A percentile compares a stretch with the other conserved stretches of the same genome.
These are phyloP conservation scores for Podaxis sp. DNA, from an alignment of 768 basidiomycete genomes.

Conservation along the genomic window DNA sequence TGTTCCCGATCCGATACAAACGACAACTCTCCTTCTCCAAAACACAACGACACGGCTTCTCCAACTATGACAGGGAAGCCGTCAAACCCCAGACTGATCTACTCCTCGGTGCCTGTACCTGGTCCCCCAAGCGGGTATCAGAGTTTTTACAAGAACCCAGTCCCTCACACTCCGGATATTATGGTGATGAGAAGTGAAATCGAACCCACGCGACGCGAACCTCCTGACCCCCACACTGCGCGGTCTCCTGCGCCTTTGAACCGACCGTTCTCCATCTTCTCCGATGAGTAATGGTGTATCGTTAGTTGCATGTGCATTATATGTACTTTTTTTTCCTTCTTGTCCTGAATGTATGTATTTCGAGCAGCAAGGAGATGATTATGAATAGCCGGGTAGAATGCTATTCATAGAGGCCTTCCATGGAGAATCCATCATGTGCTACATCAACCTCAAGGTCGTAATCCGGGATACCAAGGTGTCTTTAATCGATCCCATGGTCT, in stretches of 20 bases:
- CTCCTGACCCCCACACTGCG: neutral
- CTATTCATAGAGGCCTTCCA: neutral
- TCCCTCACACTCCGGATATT: neutral
- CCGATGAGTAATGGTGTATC: neutral
- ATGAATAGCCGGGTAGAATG: neutral
- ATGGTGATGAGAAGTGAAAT: neutral
- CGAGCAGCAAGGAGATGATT: neutral
- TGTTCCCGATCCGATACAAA: neutral
- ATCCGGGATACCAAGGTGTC: neutral
- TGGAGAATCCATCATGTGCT: neutral
- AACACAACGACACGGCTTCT: neutral
- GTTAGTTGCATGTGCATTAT: neutral
- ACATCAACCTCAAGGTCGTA: neutral
- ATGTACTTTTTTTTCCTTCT: neutral
- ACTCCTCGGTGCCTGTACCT: slow-evolving; percentile 11
- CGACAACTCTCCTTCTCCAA: neutral
- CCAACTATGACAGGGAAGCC: neutral
- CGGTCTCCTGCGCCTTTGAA: slow-evolving; percentile 4
- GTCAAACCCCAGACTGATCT: neutral
- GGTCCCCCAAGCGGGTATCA: slow-evolving; percentile 1
- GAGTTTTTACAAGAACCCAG: neutral
- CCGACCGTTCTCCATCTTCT: slow-evolving; percentile 3
- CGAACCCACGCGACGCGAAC: neutral
- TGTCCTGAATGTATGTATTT: neutral
- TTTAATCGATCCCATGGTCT: neutral